Evolutionary conservation across 2,329 filamentous ascomycete genomes (phyloP).

Genomic region (Whalleya microplaca): DNA sequence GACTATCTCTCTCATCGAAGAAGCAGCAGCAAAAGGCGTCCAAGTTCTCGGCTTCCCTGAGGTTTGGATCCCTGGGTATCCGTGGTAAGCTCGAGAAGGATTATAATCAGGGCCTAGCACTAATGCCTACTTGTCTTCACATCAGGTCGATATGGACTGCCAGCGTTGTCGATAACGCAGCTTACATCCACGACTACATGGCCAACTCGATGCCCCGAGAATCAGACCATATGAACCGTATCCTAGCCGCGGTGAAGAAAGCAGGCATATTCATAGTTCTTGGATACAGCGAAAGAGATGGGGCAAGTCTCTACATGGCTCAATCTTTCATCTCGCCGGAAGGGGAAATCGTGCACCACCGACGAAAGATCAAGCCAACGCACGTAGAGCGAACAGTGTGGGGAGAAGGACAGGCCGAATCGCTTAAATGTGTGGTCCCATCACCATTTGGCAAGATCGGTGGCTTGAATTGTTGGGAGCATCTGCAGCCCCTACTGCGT

Average conservation of each 20-base stretch:
- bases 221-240: slow-evolving; percentile 48
- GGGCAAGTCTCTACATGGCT: slow-evolving; percentile 50
- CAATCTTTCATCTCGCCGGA: slow-evolving; percentile 56
- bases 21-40: slow-evolving; percentile 57
- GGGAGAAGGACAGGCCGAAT: slow-evolving; percentile 60
- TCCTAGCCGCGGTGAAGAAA: slow-evolving; percentile 45
- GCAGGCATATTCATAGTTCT: slow-evolving; percentile 51
- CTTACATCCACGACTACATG: slow-evolving; percentile 43
- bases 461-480: slow-evolving; percentile 60
- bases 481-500: slow-evolving; percentile 55
- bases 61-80: slow-evolving; percentile 59
- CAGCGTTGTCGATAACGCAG: slow-evolving; percentile 45
- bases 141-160: slow-evolving; percentile 43
- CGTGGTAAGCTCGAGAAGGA: slow-evolving; percentile 41
- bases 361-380: slow-evolving; percentile 56
- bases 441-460: slow-evolving; percentile 56
- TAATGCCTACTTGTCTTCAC: slow-evolving; percentile 32
- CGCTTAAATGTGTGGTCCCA: slow-evolving; percentile 55
- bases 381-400: slow-evolving; percentile 53
- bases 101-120: slow-evolving; percentile 9
- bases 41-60: slow-evolving; percentile 61
- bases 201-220: slow-evolving; percentile 39
- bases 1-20: slow-evolving; percentile 58
- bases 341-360: slow-evolving; percentile 49
- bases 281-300: slow-evolving; percentile 53